Evolutionary conservation across 208 protist species (phyloP).

Genomic region (Wallacemonas sp.): DNA sequence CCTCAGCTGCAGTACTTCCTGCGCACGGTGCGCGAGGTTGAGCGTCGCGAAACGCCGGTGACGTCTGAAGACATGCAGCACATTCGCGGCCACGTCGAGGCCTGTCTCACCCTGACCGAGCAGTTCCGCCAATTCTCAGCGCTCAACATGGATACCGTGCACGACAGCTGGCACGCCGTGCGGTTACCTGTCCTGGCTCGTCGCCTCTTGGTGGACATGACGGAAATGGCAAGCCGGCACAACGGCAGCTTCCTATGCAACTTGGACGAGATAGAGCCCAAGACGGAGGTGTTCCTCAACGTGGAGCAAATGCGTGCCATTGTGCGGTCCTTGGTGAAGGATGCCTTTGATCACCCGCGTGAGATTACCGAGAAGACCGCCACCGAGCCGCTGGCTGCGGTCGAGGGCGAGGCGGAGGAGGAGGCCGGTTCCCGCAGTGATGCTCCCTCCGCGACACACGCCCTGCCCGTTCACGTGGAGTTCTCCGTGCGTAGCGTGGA

Average conservation of each 20-base stretch:
- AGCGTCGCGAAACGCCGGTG: constrained; percentile 50
- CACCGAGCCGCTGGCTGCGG: too few species aligned
- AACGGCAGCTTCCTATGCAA: constrained; percentile 55
- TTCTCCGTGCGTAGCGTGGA: constrained; percentile 50
- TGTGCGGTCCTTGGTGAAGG: constrained; percentile 42
- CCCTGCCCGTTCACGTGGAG: constrained; percentile 26
- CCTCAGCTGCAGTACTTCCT: constrained; percentile 76
- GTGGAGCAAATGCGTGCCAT: constrained; percentile 51
- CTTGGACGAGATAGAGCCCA: constrained; percentile 50
- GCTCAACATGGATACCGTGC: constrained; percentile 80
- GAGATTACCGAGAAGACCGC: not conserved
- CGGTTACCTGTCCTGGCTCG: constrained; percentile 50
- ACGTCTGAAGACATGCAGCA: constrained; percentile 57
- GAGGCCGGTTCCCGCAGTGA: constrained; percentile 4
- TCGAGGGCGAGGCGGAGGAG: not conserved
- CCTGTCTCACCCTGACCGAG: constrained; percentile 64
- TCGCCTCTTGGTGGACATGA: constrained; percentile 53
- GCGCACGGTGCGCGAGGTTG: constrained; percentile 55
- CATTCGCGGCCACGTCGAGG: constrained; percentile 69
- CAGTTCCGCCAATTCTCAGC: constrained; percentile 66
- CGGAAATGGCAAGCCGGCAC: constrained; percentile 20
- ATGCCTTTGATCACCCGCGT: constrained; percentile 17
- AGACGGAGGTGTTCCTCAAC: constrained; percentile 76
- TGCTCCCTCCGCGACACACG: constrained; percentile 16
- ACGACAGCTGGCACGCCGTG: constrained; percentile 71